These are phyloP conservation scores for Suhomyces wounanorum DNA, from an alignment of 1,139 yeast genomes.

Conservation along the genomic window DNA sequence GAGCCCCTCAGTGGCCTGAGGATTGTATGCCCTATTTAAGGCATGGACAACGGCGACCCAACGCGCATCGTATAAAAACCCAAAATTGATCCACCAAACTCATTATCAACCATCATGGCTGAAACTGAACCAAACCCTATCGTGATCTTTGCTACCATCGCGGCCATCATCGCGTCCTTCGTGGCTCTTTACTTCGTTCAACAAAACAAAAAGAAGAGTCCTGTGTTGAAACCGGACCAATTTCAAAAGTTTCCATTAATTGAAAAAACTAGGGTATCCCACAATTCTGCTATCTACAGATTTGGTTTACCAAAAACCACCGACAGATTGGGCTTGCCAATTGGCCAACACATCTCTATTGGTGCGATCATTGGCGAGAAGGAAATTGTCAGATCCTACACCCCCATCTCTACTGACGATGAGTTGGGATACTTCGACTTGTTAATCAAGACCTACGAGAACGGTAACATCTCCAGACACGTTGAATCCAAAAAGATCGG, in stretches of 20 bases:
- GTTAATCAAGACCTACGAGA: conserved; percentile 87
- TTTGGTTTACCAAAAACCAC: conserved; percentile 78
- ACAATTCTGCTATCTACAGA: conserved; percentile 82
- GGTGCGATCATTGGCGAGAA: conserved; percentile 76
- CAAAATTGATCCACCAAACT: conserved; percentile 4
- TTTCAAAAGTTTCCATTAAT: conserved; percentile 83
- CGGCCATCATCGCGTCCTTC: conserved; percentile 41
- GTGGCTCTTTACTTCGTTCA: conserved; percentile 41
- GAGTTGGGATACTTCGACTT: conserved; percentile 87
- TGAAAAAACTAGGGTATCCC: conserved; percentile 74
- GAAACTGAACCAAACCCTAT: conserved; percentile 40
- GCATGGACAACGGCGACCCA: conserved; percentile 6
- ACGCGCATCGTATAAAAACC: conserved; percentile 12
- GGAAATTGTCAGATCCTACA: conserved; percentile 87
- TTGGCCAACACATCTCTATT: conserved; percentile 90
- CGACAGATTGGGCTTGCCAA: conserved; percentile 85
- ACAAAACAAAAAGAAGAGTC: conserved; percentile 42
- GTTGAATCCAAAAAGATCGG: conserved; percentile 63
- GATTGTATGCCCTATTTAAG: conserved; percentile 3
- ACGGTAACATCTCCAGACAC: conserved; percentile 83
- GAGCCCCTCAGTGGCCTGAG: conserved; percentile 4
- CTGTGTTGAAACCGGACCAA: conserved; percentile 63
- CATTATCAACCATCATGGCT: conserved; percentile 12
- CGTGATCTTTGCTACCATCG: conserved; percentile 41
- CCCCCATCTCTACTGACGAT: conserved; percentile 88